These are phyloP conservation scores for Jackrogersella minutella DNA, from an alignment of 495 filamentous ascomycete genomes.

Conservation along the genomic window DNA sequence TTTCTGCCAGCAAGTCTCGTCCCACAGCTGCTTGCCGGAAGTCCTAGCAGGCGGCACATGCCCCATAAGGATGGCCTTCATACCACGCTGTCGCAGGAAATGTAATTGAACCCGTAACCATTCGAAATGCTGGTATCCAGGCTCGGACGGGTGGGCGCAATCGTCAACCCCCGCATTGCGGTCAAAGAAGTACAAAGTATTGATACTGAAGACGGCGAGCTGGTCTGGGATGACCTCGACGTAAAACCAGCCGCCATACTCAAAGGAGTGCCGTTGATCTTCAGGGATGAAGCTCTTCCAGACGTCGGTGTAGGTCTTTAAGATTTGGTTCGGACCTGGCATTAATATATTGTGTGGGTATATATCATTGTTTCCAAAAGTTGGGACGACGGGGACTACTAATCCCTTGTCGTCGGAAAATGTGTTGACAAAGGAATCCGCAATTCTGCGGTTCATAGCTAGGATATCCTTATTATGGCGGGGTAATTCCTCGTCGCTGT, in stretches of 20 bases:
- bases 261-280: conserved; percentile 88
- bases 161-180: conserved; percentile 93
- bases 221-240: conserved; percentile 88
- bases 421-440: conserved; percentile 75
- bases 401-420: conserved; percentile 70
- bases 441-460: conserved; percentile 74
- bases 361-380: conserved; percentile 96
- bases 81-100: conserved; percentile 78
- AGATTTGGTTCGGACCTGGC: conserved; percentile 84
- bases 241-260: conserved; percentile 92
- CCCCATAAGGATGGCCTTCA: conserved; percentile 95
- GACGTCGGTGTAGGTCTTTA: conserved; percentile 72
- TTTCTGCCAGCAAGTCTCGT: conserved; percentile 96
- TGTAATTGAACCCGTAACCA: conserved; percentile 94
- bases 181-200: conserved; percentile 95
- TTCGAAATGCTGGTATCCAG: conserved; percentile 93
- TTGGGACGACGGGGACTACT: conserved; percentile 84
- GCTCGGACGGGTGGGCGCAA: conserved; percentile 76
- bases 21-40: conserved; percentile 84
- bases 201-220: conserved; percentile 92
- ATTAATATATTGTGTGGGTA: conserved; percentile 95
- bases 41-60: conserved; percentile 93
- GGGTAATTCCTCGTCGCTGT: conserved; percentile 86
- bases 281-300: conserved; percentile 93
- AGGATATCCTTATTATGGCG: conserved; percentile 77